Conservation (phyloP, 106 monocot species). For the Vanilla planifolia region DNA sequence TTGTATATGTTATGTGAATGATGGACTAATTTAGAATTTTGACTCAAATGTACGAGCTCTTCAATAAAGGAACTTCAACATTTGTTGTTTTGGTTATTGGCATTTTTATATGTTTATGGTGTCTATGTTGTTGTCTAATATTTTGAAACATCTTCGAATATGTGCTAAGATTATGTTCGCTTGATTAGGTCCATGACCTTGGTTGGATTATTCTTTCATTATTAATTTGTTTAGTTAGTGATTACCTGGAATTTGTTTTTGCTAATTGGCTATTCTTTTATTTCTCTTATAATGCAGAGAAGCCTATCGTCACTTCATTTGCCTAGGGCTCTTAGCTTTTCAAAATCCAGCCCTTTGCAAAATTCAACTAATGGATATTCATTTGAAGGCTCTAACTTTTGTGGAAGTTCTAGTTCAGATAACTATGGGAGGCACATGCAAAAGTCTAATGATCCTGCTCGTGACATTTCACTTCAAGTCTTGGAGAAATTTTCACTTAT, state of each 20-base stretch:
- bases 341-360: slow-evolving; percentile 30
- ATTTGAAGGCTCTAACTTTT: slow-evolving; percentile 28
- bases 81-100: background rate
- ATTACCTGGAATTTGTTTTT: background rate
- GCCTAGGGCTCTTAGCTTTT: slow-evolving; percentile 46
- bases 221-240: background rate
- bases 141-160: no score
- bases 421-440: slow-evolving; percentile 34
- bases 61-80: no score
- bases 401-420: slow-evolving; percentile 28
- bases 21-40: no score
- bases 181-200: no score
- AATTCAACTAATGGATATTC: slow-evolving; percentile 22
- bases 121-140: no score
- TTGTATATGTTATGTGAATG: no score
- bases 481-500: slow-evolving; percentile 90
- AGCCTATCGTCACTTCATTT: slow-evolving; percentile 74
- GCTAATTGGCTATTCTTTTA: background rate
- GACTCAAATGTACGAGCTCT: no score
- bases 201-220: no score
- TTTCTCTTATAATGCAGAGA: slow-evolving; percentile 41
- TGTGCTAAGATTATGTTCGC: no score
- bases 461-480: slow-evolving; percentile 80
- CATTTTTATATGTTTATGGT: no score
- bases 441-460: slow-evolving; percentile 60